Evolutionary conservation across 768 basidiomycete genomes (phyloP).

Genomic region (Pisolithus albus): DNA sequence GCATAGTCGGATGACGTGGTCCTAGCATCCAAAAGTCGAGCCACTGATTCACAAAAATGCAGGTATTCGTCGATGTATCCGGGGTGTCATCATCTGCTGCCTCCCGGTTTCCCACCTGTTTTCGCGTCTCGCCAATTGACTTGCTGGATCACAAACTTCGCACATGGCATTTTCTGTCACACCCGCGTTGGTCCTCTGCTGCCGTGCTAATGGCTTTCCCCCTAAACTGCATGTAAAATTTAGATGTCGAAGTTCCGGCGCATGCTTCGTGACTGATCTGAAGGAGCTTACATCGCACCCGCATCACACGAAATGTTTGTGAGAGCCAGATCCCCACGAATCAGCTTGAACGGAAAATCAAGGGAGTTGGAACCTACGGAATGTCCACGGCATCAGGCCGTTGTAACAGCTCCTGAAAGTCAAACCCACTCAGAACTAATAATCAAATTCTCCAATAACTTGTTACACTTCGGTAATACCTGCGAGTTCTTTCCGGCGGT

Average conservation of each 20-base stretch:
- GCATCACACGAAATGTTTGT: slow-evolving; percentile 46
- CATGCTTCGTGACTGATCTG: slow-evolving; percentile 67
- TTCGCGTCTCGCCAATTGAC: slow-evolving; percentile 45
- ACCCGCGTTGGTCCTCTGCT: slow-evolving; percentile 37
- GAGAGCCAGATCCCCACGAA: no score
- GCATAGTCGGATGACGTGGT: slow-evolving; percentile 69
- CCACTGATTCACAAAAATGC: slow-evolving; percentile 34
- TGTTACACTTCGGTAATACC: slow-evolving; percentile 48
- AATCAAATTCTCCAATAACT: slow-evolving; percentile 40
- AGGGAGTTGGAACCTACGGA: slow-evolving; percentile 63
- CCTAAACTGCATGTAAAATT: slow-evolving; percentile 37
- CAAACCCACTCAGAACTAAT: slow-evolving; percentile 43
- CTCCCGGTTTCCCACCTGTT: slow-evolving; percentile 51
- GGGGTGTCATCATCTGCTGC: slow-evolving; percentile 38
- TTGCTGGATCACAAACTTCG: slow-evolving; percentile 61
- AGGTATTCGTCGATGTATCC: slow-evolving; percentile 67
- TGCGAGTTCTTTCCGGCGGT: slow-evolving; percentile 54
- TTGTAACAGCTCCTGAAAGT: slow-evolving; percentile 33
- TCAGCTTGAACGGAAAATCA: slow-evolving; percentile 36
- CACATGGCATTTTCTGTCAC: slow-evolving; percentile 52
- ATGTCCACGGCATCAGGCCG: slow-evolving; percentile 61
- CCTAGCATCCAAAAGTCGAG: slow-evolving; percentile 29
- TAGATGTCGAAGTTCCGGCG: slow-evolving; percentile 40
- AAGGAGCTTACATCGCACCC: slow-evolving; percentile 60
- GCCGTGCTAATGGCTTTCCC: slow-evolving; percentile 34